Percentiles rank a stretch among this genome's conserved stretches.
Conservation (phyloP, 257 asterid species). For the Mitragyna speciosa region DNA sequence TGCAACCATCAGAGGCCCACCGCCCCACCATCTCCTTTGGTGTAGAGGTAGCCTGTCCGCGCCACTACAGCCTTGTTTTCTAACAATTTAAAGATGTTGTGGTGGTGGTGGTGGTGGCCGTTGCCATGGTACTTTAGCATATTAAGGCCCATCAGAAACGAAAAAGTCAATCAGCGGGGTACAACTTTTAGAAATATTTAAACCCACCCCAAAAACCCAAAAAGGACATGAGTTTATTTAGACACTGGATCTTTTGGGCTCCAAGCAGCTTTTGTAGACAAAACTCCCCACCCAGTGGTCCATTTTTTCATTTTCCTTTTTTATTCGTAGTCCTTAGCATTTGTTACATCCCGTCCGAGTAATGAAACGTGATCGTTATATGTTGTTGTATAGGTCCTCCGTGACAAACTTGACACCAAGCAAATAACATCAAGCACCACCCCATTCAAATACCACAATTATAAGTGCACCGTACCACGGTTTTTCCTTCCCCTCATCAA, state of each 20-base stretch:
- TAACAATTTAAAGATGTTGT: slow-evolving; percentile 2
- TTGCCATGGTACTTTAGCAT: background rate
- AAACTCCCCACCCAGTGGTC: background rate
- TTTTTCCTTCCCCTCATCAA: too few species aligned
- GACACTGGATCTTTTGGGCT: slow-evolving; percentile 1
- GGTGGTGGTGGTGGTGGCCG: slow-evolving; percentile 9
- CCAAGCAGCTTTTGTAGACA: background rate
- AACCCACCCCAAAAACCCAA: background rate
- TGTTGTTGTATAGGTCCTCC: too few species aligned
- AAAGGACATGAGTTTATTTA: background rate
- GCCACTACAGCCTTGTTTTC: slow-evolving; percentile 23
- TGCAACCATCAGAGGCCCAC: slow-evolving; percentile 54
- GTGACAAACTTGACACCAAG: too few species aligned
- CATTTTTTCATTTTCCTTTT: too few species aligned
- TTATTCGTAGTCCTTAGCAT: background rate
- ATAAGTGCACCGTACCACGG: too few species aligned
- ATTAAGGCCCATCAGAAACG: background rate
- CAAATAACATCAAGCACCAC: too few species aligned
- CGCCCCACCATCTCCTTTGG: slow-evolving; percentile 24
- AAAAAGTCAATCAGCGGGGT: background rate
- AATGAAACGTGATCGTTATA: too few species aligned
- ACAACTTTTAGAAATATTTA: background rate
- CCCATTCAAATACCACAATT: too few species aligned
- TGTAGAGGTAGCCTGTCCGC: slow-evolving; percentile 8
- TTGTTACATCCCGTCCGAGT: background rate